Percentiles rank a stretch among this genome's conserved stretches.
phyloP scores from a whole-genome alignment of 768 basidiomycete species.

The Rhodotorula babjevae region DNA sequence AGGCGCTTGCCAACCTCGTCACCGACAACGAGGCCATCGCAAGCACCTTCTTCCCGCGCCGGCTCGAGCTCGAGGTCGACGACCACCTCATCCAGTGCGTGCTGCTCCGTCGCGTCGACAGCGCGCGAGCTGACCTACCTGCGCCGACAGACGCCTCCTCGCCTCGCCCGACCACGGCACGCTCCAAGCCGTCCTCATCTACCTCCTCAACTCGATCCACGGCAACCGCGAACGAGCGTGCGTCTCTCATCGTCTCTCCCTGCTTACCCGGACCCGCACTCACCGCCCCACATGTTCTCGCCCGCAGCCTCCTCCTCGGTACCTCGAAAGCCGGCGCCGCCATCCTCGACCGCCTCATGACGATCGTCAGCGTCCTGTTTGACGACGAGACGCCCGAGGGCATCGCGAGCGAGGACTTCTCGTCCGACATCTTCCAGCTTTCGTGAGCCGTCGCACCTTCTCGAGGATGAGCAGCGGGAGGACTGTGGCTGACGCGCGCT shows the following conservation, averaged over 20 bases:
- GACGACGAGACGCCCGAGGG: slow-evolving; percentile 15
- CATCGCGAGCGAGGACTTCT: neutral
- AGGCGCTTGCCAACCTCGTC: slow-evolving; percentile 32
- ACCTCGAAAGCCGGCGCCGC: slow-evolving; percentile 11
- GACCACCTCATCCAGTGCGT: slow-evolving; percentile 18
- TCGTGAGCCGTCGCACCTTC: slow-evolving; percentile 1
- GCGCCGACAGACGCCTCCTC: slow-evolving; percentile 16
- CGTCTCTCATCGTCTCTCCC: no score
- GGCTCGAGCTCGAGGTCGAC: slow-evolving; percentile 1
- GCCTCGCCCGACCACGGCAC: slow-evolving; percentile 29
- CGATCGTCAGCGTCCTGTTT: slow-evolving; percentile 1
- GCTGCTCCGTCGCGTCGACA: neutral
- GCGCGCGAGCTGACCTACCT: neutral
- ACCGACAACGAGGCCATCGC: slow-evolving; percentile 11
- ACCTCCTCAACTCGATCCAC: slow-evolving; percentile 29
- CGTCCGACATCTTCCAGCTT: slow-evolving; percentile 13
- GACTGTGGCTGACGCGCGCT: no score
- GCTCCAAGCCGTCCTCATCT: slow-evolving; percentile 27
- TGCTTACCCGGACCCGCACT: no score
- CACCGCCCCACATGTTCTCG: no score
- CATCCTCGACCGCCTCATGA: slow-evolving; percentile 25
- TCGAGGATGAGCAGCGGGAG: accelerated
- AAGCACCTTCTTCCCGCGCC: neutral
- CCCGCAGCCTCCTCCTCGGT: slow-evolving; percentile 21
- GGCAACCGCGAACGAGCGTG: slow-evolving; percentile 10